Percentiles rank a stretch among this genome's conserved stretches.
Evolutionary conservation across 306 rosid species (phyloP).

Genomic region (Pterocarpus macrocarpus): DNA sequence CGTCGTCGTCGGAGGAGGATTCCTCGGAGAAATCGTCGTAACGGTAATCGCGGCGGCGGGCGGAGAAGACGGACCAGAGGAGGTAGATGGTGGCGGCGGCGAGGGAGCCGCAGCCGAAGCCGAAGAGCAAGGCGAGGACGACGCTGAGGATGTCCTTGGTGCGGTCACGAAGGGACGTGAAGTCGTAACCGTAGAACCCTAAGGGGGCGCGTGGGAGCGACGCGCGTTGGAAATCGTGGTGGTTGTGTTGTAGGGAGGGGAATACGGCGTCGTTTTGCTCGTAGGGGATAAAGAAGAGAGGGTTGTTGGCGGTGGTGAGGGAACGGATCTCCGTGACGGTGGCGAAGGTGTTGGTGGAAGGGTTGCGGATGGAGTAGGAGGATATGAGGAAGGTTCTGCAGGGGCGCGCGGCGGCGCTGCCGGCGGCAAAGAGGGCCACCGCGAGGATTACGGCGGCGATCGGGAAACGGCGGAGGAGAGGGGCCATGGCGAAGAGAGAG

Average conservation of each 20-base stretch:
- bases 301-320: constrained; percentile 14
- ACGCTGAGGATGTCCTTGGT: constrained; percentile 91
- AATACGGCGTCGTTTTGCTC: constrained; percentile 7
- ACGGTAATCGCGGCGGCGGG: constrained; percentile 53
- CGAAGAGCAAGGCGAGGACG: constrained; percentile 86
- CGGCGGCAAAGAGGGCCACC: constrained; percentile 41
- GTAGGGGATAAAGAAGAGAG: constrained; percentile 39
- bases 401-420: constrained; percentile 67
- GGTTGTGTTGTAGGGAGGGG: background rate
- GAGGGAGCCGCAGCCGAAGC: constrained; percentile 92
- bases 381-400: constrained; percentile 78
- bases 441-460: constrained; percentile 30
- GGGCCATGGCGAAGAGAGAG: constrained; percentile 42
- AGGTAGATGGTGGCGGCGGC: constrained; percentile 89
- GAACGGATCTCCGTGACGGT: constrained; percentile 64
- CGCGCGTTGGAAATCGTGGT: constrained; percentile 1
- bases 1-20: constrained; percentile 29
- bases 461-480: constrained; percentile 40
- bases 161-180: constrained; percentile 87
- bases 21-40: constrained; percentile 45
- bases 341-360: constrained; percentile 50
- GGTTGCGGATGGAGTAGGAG: constrained; percentile 71
- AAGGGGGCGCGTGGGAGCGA: constrained; percentile 39
- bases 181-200: constrained; percentile 62
- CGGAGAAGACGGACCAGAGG: constrained; percentile 73